A percentile compares a stretch with the other conserved stretches of the same genome.
These are phyloP conservation scores for Aquilaria malaccensis DNA, from an alignment of 345 rosid species.

Conservation along the genomic window DNA sequence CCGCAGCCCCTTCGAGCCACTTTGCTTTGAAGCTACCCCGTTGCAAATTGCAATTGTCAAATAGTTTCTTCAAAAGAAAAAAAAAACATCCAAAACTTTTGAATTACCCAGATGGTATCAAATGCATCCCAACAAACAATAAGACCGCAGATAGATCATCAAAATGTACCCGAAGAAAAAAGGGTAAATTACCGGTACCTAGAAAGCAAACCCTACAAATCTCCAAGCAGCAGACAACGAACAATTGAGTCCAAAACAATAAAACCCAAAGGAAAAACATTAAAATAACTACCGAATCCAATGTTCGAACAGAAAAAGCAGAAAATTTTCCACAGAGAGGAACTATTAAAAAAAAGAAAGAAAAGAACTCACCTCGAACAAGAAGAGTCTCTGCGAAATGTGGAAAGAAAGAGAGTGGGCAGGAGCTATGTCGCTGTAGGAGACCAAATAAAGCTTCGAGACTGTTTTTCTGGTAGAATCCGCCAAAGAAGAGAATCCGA, in stretches of 20 bases:
- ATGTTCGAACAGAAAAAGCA: no score
- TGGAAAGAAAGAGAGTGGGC: neutral
- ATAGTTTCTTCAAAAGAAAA: conserved; percentile 15
- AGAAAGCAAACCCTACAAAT: conserved; percentile 9
- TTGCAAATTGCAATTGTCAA: neutral
- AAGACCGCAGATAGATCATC: no score
- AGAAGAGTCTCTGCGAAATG: neutral
- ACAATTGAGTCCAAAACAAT: no score
- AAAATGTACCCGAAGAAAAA: no score
- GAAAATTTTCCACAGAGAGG: no score
- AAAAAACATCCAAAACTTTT: neutral
- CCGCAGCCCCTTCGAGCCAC: conserved; percentile 12
- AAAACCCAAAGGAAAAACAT: no score
- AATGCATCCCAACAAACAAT: conserved; percentile 10
- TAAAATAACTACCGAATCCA: no score
- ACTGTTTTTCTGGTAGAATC: conserved; percentile 15
- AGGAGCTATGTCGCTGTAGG: no score
- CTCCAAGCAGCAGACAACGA: neutral
- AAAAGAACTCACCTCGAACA: neutral
- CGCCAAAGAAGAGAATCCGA: conserved; percentile 22
- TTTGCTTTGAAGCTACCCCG: neutral
- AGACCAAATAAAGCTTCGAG: conserved; percentile 8
- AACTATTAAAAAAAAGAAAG: neutral
- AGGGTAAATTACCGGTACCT: neutral
- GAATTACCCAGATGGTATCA: conserved; percentile 20